Evolutionary conservation across 2,329 filamentous ascomycete species (phyloP).

Genomic region (Calonectria ilicicola): DNA sequence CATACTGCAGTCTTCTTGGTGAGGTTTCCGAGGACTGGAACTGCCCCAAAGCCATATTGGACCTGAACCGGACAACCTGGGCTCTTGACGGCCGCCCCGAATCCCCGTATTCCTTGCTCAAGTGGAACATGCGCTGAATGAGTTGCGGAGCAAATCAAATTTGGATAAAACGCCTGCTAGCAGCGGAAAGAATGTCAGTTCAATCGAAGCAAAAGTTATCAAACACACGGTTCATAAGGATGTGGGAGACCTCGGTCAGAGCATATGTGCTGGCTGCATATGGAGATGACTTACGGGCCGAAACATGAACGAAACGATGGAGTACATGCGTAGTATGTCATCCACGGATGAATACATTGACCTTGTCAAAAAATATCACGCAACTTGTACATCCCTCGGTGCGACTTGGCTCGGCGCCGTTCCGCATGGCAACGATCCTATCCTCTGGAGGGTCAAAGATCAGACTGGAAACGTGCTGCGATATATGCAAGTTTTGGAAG

Average conservation of each 20-base stretch:
- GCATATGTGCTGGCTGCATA: constrained; percentile 2
- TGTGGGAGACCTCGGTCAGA: not conserved
- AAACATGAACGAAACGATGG: not conserved
- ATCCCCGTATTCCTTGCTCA: not conserved
- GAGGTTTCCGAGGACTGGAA: not conserved
- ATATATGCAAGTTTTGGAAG: not conserved
- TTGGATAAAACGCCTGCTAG: not conserved
- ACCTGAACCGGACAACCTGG: not conserved
- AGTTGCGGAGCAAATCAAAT: not conserved
- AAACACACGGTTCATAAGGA: not conserved
- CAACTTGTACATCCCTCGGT: not conserved
- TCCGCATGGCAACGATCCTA: not conserved
- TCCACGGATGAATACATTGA: not conserved
- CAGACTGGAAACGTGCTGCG: not conserved
- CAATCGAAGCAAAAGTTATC: not conserved
- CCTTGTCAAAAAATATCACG: not conserved
- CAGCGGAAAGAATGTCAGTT: not conserved
- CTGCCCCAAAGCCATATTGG: not conserved
- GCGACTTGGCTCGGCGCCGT: constrained; percentile 7
- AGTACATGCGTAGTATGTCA: not conserved
- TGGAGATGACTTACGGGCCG: not conserved
- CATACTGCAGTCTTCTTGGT: not conserved
- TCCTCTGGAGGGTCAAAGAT: constrained; percentile 1
- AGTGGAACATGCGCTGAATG: not conserved
- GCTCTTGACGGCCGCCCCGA: not conserved